Evolutionary conservation across 2,329 filamentous ascomycete genomes (phyloP), one percentile per base, ranked within the genome.

Genomic region (Penicillium thymicola): DNA sequence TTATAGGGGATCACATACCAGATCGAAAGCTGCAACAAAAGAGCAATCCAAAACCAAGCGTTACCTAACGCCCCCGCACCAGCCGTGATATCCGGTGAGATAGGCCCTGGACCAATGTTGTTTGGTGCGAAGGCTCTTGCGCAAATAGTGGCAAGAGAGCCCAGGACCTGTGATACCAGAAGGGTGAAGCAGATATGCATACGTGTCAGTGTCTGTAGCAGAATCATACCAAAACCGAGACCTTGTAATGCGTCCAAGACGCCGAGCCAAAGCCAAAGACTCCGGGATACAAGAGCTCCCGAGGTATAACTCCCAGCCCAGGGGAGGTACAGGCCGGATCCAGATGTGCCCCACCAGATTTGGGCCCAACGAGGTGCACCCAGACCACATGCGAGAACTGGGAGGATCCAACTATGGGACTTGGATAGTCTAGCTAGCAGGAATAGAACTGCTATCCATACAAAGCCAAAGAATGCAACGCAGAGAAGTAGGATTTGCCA

Each of bases 261-360:
- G 40, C 86, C 86, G 0, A 89, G 79, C 85, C 85, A 89, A 11
- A 88, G 77, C 85, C 86, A 88, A 5, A 88, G 71, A 54, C 77
- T 74, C 41, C 85, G 77, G 2, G 82, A 82, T 9, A 84, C 71
- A 0, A 88, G 68, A 0, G 85, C 83, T 3, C 81, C 79, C 8
- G 79, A 76, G 0, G 82, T 71, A 18, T 81, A 79, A 2, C 75
- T 74, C 38, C 82, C 82, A 7, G 82, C 82, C 85, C 85, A 88
- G 3, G 86, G 86, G 2, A 89, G 71, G 66, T 82, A 88, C 28
- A 80, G 74, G 4, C 84, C 86, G 58, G 86, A 81, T 11, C 81
- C 80, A 8, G 80, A 84, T 6, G 81, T 82, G 11, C 80, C 82
- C 86, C 86, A 88, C 67, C 86, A 83, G 68, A 87, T 87, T 69